Conservation (phyloP, 139 green algal genomes). For the Nannochloris sp. region DNA sequence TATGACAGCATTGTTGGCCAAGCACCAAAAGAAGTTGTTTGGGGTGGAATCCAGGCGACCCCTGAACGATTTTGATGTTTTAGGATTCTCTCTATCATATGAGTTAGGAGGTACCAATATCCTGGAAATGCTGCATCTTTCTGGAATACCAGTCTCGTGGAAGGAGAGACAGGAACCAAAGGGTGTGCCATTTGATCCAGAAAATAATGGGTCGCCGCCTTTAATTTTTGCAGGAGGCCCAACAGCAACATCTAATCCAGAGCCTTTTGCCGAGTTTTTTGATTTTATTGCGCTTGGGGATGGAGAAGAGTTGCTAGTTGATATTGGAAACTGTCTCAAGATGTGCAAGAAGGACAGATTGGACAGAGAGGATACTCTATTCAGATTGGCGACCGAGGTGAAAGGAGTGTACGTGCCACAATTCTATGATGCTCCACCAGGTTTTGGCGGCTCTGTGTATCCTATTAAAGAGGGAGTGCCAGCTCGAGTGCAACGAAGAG, state of each 20-base stretch:
- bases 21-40: constrained; percentile 45
- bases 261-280: constrained; percentile 67
- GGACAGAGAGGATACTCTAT: constrained; percentile 43
- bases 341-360: constrained; percentile 35
- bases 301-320: constrained; percentile 45
- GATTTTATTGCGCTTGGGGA: constrained; percentile 64
- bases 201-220: constrained; percentile 28
- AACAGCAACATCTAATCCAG: constrained; percentile 66
- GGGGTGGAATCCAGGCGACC: constrained; percentile 45
- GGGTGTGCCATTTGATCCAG: constrained; percentile 34
- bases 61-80: constrained; percentile 46
- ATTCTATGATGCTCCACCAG: constrained; percentile 52
- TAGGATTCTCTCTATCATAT: constrained; percentile 58
- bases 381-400: constrained; percentile 38
- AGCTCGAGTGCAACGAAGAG: constrained; percentile 38
- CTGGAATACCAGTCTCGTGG: constrained; percentile 34
- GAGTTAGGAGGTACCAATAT: constrained; percentile 62
- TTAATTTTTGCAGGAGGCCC: constrained; percentile 61
- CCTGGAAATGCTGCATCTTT: constrained; percentile 55
- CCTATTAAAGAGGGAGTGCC: constrained; percentile 48
- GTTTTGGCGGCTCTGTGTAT: constrained; percentile 57
- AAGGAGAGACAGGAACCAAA: constrained; percentile 23
- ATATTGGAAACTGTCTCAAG: constrained; percentile 56
- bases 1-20: constrained; percentile 30
- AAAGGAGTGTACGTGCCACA: constrained; percentile 66